A percentile compares a stretch with the other conserved stretches of the same genome.
phyloP scores from a whole-genome alignment of 164 flowering plant genomes.

The Chloranthus sessilifolius region DNA sequence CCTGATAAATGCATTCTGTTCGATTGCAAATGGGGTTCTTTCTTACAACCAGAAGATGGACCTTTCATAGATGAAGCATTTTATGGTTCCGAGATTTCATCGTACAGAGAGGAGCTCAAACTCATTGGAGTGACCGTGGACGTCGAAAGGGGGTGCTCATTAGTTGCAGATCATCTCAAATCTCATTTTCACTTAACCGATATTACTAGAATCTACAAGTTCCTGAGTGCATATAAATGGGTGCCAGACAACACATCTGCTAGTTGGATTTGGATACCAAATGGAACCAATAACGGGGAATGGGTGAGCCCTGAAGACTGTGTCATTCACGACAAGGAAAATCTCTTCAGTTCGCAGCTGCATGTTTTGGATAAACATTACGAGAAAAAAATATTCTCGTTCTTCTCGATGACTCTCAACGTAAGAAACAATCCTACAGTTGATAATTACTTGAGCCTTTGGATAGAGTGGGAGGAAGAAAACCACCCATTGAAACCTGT shows the following conservation, averaged over 20 bases:
- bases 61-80: slow-evolving; percentile 59
- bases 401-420: slow-evolving; percentile 35
- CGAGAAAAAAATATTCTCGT: slow-evolving; percentile 25
- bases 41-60: slow-evolving; percentile 40
- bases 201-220: slow-evolving; percentile 42
- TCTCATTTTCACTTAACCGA: slow-evolving; percentile 25
- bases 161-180: slow-evolving; percentile 35
- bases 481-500: slow-evolving; percentile 16
- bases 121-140: slow-evolving; percentile 43
- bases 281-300: slow-evolving; percentile 29
- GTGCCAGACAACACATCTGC: slow-evolving; percentile 22
- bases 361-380: slow-evolving; percentile 40
- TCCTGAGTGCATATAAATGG: slow-evolving; percentile 33
- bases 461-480: slow-evolving; percentile 54
- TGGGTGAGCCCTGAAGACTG: slow-evolving; percentile 46
- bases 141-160: slow-evolving; percentile 24
- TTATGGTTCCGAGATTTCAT: slow-evolving; percentile 37
- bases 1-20: slow-evolving; percentile 43
- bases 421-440: slow-evolving; percentile 41
- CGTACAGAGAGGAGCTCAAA: slow-evolving; percentile 37
- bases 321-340: slow-evolving; percentile 43
- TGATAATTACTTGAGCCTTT: slow-evolving; percentile 45
- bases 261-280: slow-evolving; percentile 49
- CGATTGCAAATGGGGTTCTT: slow-evolving; percentile 24
- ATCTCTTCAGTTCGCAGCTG: slow-evolving; percentile 39